Evolutionary conservation across 768 basidiomycete genomes (phyloP), one percentile per base, ranked within the genome.

Genomic region (Leccinum arenicola): DNA sequence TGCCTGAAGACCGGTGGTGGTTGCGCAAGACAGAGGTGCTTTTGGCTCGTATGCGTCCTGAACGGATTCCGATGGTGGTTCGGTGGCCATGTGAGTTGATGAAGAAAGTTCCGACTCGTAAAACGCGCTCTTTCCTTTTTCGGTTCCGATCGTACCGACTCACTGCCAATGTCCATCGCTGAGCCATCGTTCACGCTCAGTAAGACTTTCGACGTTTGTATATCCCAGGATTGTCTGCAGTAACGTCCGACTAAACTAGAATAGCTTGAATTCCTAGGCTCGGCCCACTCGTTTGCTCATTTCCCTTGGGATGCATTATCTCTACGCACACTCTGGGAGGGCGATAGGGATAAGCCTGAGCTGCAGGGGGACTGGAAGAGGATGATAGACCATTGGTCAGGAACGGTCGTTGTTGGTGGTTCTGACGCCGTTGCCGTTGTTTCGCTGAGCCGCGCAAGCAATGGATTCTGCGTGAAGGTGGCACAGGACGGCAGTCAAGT

Each of bases 1-100:
- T 58, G 83, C 81, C 68, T 89, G 87, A n/a, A 88, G 75, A 52
- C 83, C 87, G 33, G 82, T 74, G 3, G 74, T 75, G 6, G 85
- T 77, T 27, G 87, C 84, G 65, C 84, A 82, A 57, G 79, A 70
- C 19, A 88, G 67, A 6, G 85, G 70, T 17, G 83, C 75, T 64
- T 84, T 88, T 35, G 82, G 78, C 49, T 83, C 76, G 64, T 78
- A 82, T 35, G 58, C 57, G 29, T 53, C 64, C 57, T 63, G 64
- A 38, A 60, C 57, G 55, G 60, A 58, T 33, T 58, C 56, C 54
- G 63, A 55, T 19, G 62, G 50, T 59, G 58, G 23, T 56, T 58
- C 47, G n/a, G 73, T 58, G 40, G 67, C 21, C 69, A 75, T 66
- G 63, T 52, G 29, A 50, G 21, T 49, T 60, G 56, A 47, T 36